Evolutionary conservation across 176 grass and related monocot genomes (phyloP), one percentile per base, ranked within the genome.

Genomic region (Phoenix roebelenii): DNA sequence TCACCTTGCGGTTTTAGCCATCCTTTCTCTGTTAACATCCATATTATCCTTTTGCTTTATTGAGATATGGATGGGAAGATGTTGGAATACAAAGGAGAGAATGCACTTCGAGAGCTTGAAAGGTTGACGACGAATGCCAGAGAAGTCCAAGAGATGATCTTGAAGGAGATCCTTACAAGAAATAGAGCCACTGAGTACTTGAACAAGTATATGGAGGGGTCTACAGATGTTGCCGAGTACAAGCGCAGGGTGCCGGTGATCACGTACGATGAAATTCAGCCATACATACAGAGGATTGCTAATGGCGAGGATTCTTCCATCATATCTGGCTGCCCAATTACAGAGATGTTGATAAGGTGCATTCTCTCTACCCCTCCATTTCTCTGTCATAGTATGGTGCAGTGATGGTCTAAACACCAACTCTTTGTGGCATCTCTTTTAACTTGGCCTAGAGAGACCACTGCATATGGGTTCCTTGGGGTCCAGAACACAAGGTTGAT

Each of bases 111-210:
- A 73, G 82, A 85, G 63, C 82, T 90, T 70, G 82, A 90, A 79
- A 76, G 61, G 62, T 63, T 90, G 18, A 83, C 87, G 49, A 54
- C 57, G 18, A 80, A 85, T 83, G 79, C 82, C 49, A 73, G 74
- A 82, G 79, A 82, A 78, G 39, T 64, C 24, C 87, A 90, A 71
- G 79, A 85, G 28, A 50, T 51, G 60, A 74, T 82, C 51, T 68
- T 90, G 63, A 76, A 20, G 17, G 74, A 90, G 52, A 85, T 90
- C 25, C 75, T 90, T 20, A 70, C 64, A 53, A 79, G 83, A 63
- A 90, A 90, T 82, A 68, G 71, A 15, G 59, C 57, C 55, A 90
- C 79, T 10, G 79, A 90, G 58, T 90, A 90, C 75, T 66, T 85
- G 23, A 74, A 65, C 16, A 83, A 82, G 63, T 75, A 82, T 64